These are phyloP conservation scores for Kodamaea kakaduensis DNA, from an alignment of 805 yeast genomes.

Conservation along the genomic window DNA sequence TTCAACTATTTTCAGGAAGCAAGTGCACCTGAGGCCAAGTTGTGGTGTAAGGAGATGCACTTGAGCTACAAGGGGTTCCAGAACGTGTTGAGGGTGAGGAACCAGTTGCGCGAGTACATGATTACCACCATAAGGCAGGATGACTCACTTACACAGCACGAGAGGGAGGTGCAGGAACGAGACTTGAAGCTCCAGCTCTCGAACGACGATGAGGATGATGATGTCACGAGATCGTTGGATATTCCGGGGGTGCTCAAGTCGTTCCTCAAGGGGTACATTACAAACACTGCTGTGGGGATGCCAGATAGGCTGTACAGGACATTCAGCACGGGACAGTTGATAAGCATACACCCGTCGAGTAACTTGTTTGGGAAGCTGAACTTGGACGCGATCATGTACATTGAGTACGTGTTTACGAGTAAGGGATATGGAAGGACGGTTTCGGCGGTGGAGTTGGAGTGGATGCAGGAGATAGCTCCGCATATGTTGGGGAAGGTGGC, in stretches of 20 bases:
- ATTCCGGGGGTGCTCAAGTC: constrained; percentile 64
- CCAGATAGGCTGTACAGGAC: constrained; percentile 93
- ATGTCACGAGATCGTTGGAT: constrained; percentile 39
- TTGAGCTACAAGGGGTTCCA: constrained; percentile 76
- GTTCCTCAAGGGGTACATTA: constrained; percentile 77
- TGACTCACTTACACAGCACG: constrained; percentile 22
- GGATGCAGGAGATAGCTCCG: constrained; percentile 84
- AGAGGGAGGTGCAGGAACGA: constrained; percentile 24
- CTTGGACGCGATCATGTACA: constrained; percentile 86
- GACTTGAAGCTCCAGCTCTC: constrained; percentile 23
- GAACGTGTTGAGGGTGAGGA: constrained; percentile 70
- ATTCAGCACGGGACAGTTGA: constrained; percentile 74
- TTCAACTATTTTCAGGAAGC: constrained; percentile 49
- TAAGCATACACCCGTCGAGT: constrained; percentile 89
- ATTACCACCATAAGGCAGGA: constrained; percentile 43
- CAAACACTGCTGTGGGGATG: constrained; percentile 89
- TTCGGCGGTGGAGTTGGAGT: constrained; percentile 71
- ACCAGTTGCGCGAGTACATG: constrained; percentile 73
- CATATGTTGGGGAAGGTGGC: constrained; percentile 59
- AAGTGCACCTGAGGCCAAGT: constrained; percentile 49
- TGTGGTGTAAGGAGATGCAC: constrained; percentile 80
- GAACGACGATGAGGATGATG: constrained; percentile 22
- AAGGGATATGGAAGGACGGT: constrained; percentile 91
- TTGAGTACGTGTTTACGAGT: constrained; percentile 89
- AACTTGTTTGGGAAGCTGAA: constrained; percentile 70